Percentiles rank a stretch among this genome's conserved stretches.
Evolutionary conservation across 768 basidiomycete species (phyloP).

Genomic region (Lanmaoa pseudosensibilis): DNA sequence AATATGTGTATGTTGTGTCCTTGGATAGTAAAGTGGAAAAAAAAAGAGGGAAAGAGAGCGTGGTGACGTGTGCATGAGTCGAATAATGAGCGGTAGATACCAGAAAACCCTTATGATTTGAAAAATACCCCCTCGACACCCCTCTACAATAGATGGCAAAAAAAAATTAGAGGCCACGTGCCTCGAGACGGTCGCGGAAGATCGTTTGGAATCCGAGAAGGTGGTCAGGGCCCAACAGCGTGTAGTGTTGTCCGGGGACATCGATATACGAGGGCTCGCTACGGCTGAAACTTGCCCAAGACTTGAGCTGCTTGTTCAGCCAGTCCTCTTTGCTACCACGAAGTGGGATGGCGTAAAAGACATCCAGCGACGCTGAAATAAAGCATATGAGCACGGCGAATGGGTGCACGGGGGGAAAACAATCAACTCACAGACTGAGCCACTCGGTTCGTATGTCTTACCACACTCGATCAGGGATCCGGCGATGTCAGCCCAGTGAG

Average conservation of each 20-base stretch:
- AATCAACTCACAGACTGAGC: constrained; percentile 28
- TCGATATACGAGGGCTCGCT: constrained; percentile 23
- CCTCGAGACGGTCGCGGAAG: constrained; percentile 26
- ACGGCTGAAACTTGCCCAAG: constrained; percentile 27
- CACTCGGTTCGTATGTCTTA: constrained; percentile 25
- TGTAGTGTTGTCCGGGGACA: constrained; percentile 32
- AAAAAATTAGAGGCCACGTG: constrained; percentile 23
- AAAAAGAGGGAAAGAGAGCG: too few species aligned
- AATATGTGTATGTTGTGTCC: not conserved
- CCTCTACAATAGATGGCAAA: not conserved
- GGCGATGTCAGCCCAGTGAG: constrained; percentile 33
- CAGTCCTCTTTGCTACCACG: constrained; percentile 30
- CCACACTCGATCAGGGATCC: constrained; percentile 34
- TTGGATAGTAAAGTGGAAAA: not conserved
- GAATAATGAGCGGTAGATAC: not conserved
- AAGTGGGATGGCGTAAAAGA: constrained; percentile 32
- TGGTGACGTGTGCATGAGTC: not conserved
- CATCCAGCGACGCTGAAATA: constrained; percentile 17
- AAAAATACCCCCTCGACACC: not conserved
- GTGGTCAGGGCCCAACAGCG: constrained; percentile 33
- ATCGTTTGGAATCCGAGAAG: constrained; percentile 31
- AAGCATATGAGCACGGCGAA: not conserved
- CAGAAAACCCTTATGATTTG: not conserved
- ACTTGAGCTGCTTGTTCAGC: constrained; percentile 31
- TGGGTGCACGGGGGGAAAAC: not conserved